A percentile compares a stretch with the other conserved stretches of the same genome.
Evolutionary conservation across 2,329 filamentous ascomycete genomes (phyloP).

Genomic region (Sporothrix mexicana): DNA sequence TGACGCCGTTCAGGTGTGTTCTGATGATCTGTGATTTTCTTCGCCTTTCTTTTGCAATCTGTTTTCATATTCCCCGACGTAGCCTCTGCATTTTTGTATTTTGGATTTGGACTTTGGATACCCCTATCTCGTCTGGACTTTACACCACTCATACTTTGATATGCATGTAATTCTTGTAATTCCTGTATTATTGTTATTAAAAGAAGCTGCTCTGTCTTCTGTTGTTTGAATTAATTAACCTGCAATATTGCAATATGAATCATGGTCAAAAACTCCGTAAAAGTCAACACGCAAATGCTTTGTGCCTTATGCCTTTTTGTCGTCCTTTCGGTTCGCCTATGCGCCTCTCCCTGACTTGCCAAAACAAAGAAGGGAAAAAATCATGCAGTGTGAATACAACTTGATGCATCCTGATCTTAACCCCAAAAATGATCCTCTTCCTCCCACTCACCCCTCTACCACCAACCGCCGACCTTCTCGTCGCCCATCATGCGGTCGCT

Average conservation of each 20-base stretch:
- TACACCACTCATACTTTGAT: neutral
- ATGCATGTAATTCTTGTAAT: neutral
- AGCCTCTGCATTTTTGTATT: neutral
- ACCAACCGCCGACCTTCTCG: slow-evolving; percentile 36
- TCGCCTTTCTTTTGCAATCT: neutral
- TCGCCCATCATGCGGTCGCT: slow-evolving; percentile 44
- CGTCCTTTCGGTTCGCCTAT: neutral
- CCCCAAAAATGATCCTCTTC: neutral
- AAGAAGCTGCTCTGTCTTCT: neutral
- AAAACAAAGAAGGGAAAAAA: neutral
- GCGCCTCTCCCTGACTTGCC: neutral
- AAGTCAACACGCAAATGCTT: neutral
- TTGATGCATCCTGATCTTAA: neutral
- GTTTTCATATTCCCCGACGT: neutral
- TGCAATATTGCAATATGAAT: slow-evolving; percentile 5
- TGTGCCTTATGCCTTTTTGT: neutral
- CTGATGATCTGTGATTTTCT: neutral
- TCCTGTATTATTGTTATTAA: slow-evolving; percentile 9
- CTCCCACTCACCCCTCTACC: neutral
- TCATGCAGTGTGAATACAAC: neutral
- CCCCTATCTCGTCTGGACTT: neutral
- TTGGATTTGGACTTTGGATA: slow-evolving; percentile 1
- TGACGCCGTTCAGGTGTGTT: neutral
- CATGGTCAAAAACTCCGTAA: neutral
- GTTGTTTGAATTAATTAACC: neutral